Evolutionary conservation across 768 basidiomycete species (phyloP).

Genomic region (Lactifluus hygrophoroides): DNA sequence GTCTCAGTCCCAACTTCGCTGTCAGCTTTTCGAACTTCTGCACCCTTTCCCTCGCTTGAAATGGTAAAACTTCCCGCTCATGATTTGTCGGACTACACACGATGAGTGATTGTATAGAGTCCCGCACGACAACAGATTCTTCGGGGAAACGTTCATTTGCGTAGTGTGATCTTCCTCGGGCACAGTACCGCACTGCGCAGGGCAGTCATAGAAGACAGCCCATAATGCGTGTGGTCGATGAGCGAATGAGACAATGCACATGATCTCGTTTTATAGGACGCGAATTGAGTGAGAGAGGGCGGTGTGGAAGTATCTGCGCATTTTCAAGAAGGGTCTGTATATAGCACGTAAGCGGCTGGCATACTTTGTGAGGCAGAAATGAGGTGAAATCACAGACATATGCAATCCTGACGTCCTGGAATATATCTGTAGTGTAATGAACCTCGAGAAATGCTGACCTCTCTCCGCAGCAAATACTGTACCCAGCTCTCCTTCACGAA

Average conservation of each 20-base stretch:
- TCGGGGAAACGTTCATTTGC: conserved; percentile 50
- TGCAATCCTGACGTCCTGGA: background rate
- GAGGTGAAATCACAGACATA: too few species aligned
- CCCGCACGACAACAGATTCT: conserved; percentile 17
- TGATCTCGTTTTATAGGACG: conserved; percentile 35
- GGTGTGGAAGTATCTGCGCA: conserved; percentile 56
- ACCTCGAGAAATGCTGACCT: conserved; percentile 63
- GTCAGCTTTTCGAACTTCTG: conserved; percentile 45
- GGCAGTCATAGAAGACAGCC: conserved; percentile 85
- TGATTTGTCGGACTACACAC: background rate
- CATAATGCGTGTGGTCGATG: conserved; percentile 47
- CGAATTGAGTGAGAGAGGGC: conserved; percentile 40
- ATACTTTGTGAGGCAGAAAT: too few species aligned
- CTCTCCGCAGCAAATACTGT: conserved; percentile 60
- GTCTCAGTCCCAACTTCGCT: conserved; percentile 44
- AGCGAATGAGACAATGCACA: conserved; percentile 59
- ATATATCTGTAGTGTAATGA: conserved; percentile 16
- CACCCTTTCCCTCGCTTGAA: conserved; percentile 21
- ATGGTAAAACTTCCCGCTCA: conserved; percentile 18
- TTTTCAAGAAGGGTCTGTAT: conserved; percentile 60
- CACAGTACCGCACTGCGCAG: conserved; percentile 84
- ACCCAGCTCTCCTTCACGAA: conserved; percentile 60
- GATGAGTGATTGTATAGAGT: conserved; percentile 6
- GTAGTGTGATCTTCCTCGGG: conserved; percentile 81
- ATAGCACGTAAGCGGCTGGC: background rate